Percentiles rank a stretch among this genome's conserved stretches.
Evolutionary conservation across 2,329 filamentous ascomycete species (phyloP).

Genomic region (Byssothecium circinans): DNA sequence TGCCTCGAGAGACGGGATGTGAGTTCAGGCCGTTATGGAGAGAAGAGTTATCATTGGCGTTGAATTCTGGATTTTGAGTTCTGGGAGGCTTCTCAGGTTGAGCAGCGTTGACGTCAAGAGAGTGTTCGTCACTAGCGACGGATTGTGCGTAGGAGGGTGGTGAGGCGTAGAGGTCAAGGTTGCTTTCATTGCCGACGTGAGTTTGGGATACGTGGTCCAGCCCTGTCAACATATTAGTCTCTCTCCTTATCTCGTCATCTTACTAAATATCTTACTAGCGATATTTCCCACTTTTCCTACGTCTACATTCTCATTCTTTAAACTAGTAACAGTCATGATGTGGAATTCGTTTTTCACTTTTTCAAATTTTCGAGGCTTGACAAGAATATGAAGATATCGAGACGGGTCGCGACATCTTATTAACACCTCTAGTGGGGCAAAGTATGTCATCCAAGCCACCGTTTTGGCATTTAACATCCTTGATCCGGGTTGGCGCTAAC

Average conservation of each 20-base stretch:
- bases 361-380: not conserved
- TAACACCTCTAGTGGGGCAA: not conserved
- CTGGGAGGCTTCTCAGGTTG: slow-evolving; percentile 13
- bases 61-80: not conserved
- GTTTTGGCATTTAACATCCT: too few relatives aligned
- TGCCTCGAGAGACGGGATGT: not conserved
- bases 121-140: slow-evolving; percentile 14
- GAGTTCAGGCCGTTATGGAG: not conserved
- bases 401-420: not conserved
- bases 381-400: not conserved
- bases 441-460: too few relatives aligned
- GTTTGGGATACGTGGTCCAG: not conserved
- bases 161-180: slow-evolving; percentile 21
- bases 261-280: too few relatives aligned
- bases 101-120: slow-evolving; percentile 19
- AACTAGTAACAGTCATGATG: too few relatives aligned
- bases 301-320: too few relatives aligned
- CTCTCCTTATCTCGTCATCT: too few relatives aligned
- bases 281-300: too few relatives aligned
- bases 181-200: slow-evolving; percentile 8
- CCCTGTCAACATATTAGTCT: too few relatives aligned
- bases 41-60: too few relatives aligned
- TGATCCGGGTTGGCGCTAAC: not conserved
- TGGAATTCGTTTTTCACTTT: too few relatives aligned
- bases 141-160: slow-evolving; percentile 24